phyloP scores from a whole-genome alignment of 768 basidiomycete genomes.

The Pholiota molesta region DNA sequence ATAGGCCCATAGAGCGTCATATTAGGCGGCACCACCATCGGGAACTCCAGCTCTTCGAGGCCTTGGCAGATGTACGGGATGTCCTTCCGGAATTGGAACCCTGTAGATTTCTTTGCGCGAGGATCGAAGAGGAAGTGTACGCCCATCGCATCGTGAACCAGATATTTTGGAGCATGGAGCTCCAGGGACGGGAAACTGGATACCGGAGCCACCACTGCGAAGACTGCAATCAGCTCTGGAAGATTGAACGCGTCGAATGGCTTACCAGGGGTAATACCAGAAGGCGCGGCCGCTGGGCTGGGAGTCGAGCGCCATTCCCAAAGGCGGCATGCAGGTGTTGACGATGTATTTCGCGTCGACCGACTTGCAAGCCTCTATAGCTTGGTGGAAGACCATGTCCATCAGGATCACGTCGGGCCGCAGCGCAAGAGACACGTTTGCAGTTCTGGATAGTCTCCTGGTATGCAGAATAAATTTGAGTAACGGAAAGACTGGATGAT shows the following conservation, averaged over 20 bases:
- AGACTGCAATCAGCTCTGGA: background rate
- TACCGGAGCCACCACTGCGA: constrained; percentile 1
- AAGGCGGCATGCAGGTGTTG: constrained; percentile 5
- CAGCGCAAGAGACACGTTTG: background rate
- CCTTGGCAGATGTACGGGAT: constrained; percentile 4
- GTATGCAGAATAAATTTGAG: background rate
- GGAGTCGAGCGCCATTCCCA: constrained; percentile 5
- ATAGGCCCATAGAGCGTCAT: constrained; percentile 6
- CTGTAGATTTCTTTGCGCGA: background rate
- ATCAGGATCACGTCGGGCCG: constrained; percentile 4
- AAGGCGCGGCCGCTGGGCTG: constrained; percentile 3
- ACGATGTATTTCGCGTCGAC: constrained; percentile 5
- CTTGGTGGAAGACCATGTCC: constrained; percentile 10
- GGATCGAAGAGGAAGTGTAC: background rate
- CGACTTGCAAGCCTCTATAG: constrained; percentile 3
- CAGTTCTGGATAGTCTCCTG: constrained; percentile 4
- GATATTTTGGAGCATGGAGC: constrained; percentile 1
- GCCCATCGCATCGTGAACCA: background rate
- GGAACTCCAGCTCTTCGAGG: constrained; percentile 3
- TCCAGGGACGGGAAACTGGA: constrained; percentile 5
- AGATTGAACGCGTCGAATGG: background rate
- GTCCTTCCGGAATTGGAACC: constrained; percentile 3
- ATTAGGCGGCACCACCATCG: constrained; percentile 5
- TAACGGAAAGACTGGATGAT: too few species aligned
- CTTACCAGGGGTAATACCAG: constrained; percentile 4